phyloP scores from a whole-genome alignment of 139 green algal species.

The Ulvella scutata region DNA sequence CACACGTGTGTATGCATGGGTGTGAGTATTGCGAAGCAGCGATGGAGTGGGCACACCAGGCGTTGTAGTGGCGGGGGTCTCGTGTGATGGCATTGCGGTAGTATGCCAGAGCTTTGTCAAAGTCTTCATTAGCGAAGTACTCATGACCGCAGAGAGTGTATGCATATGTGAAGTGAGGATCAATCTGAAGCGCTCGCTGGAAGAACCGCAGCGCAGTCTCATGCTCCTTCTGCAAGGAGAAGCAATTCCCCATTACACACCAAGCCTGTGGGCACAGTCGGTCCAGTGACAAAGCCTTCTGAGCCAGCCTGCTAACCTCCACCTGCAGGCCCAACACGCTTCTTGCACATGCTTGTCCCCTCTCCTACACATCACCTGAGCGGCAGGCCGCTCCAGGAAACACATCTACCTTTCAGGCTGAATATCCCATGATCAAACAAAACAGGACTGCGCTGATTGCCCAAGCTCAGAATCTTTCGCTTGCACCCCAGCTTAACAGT shows the following conservation, averaged over 20 bases:
- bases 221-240: slow-evolving; percentile 83
- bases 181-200: slow-evolving; percentile 67
- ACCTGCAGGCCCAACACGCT: too few species aligned
- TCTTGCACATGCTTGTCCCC: too few species aligned
- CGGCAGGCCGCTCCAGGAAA: too few species aligned
- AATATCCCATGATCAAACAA: too few species aligned
- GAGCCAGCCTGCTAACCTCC: slow-evolving; percentile 74
- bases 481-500: too few species aligned
- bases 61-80: slow-evolving; percentile 89
- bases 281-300: slow-evolving; percentile 63
- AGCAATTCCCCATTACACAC: slow-evolving; percentile 88
- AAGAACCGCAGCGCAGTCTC: slow-evolving; percentile 76
- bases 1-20: background rate
- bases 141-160: slow-evolving; percentile 87
- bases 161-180: slow-evolving; percentile 67
- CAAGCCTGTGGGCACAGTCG: slow-evolving; percentile 60
- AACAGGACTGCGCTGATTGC: too few species aligned
- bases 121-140: slow-evolving; percentile 81
- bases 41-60: slow-evolving; percentile 40
- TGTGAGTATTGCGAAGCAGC: background rate
- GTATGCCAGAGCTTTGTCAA: slow-evolving; percentile 60
- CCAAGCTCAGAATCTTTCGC: too few species aligned
- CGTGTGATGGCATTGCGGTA: slow-evolving; percentile 74
- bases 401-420: too few species aligned
- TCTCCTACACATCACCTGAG: too few species aligned